Base-by-base conservation (phyloP, 2,329 filamentous ascomycete genomes). In the Cercospora sesami region DNA sequence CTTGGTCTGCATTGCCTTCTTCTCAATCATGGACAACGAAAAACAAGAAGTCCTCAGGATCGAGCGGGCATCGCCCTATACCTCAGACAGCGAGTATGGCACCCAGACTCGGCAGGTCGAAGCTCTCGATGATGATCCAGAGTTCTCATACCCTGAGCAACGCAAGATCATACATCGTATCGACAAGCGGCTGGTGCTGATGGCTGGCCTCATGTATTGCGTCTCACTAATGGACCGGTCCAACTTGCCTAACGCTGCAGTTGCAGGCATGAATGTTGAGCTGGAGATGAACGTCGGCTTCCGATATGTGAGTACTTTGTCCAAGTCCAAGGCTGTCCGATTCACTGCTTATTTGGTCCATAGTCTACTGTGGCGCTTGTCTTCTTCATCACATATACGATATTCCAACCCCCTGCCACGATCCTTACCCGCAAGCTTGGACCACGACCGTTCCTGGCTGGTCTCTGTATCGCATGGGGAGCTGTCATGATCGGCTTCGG, bases 181-280 rank as follows among this genome's bases (percentile, higher is more conserved):
- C 71, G 91, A 94, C 78, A 81, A 78, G 18, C 78, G 81, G 57
- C 76, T 83, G 18, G 79, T 83, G n/a, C 68, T 78, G 4, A 81
- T 79, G 0, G 76, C 80, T 2, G 81, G 81, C 10, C 71, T 71
- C 71, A 85, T 93, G 80, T 94, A 94, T 79, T 92, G 90, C 76
- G 84, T 92, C 73, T 90, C 86, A 71, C 81, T 94, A 68, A 91
- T 94, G 87, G 66, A 68, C 30, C 66, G 66, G 5, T 39, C 36
- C 10, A 68, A 68, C 45, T 30, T 68, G 18, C 48, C 65, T 16
- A 65, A 65, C 16, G 66, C 64, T 14, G 30, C 30, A 30, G 63
- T 68, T 8, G 65, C 60, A 6, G 91, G 85, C 66, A 81, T 82
- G 79, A 78, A 72, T 7, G 67, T 67, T 6, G 79, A 81, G 10